Percentiles rank a stretch among this genome's conserved stretches.
These are phyloP conservation scores for Solioccasus polychromus DNA, from an alignment of 768 basidiomycete genomes.

Conservation along the genomic window DNA sequence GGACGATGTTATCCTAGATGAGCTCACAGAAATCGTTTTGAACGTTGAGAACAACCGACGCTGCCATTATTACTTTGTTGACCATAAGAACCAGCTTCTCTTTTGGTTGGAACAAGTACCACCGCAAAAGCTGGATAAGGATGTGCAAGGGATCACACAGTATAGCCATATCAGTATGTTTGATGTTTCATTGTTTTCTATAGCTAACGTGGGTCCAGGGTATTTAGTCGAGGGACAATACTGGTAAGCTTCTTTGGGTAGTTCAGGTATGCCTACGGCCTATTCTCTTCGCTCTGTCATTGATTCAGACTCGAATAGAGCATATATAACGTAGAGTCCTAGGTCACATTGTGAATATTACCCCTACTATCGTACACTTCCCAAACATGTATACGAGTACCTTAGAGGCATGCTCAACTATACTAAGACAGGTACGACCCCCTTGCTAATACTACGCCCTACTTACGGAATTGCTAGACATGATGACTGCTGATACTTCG, in stretches of 20 bases:
- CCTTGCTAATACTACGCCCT: no score
- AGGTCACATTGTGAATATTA: constrained; percentile 5
- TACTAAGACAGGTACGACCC: neutral
- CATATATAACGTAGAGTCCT: no score
- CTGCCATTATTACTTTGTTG: neutral
- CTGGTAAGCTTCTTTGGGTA: no score
- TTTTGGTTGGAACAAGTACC: neutral
- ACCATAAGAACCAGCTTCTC: neutral
- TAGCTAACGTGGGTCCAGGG: no score
- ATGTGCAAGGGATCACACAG: neutral
- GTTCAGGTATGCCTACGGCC: no score
- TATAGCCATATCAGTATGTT: neutral
- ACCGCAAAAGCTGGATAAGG: neutral
- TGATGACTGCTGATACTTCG: neutral
- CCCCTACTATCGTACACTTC: constrained; percentile 20
- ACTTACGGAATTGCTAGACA: neutral
- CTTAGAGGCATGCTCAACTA: constrained; percentile 2
- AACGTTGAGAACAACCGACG: neutral
- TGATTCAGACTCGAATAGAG: no score
- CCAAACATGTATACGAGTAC: neutral
- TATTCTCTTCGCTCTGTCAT: no score
- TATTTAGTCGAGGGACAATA: no score
- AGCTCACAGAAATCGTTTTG: neutral
- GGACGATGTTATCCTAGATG: neutral
- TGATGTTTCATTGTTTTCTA: no score